Conservation (phyloP, 148 eudicot genomes). For the Heliamphora exappendiculata region DNA sequence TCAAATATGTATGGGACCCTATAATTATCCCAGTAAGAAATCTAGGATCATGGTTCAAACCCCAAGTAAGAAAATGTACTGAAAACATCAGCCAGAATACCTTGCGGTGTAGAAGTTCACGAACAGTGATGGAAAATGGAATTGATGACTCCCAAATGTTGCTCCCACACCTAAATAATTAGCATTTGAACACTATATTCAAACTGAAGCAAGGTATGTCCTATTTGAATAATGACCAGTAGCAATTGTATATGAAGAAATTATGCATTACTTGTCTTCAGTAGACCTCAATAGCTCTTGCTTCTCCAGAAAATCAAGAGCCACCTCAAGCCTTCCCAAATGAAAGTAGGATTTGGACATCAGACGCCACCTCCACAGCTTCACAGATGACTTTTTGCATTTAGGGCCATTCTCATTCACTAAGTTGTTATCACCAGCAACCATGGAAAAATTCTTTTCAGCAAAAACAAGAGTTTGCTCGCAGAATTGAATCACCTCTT, state of each 20-base stretch:
- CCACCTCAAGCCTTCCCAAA: constrained; percentile 74
- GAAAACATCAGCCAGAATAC: constrained; percentile 25
- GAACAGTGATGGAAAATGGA: constrained; percentile 48
- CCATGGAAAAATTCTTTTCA: constrained; percentile 44
- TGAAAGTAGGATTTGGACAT: constrained; percentile 64
- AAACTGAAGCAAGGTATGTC: neutral
- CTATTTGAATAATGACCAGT: neutral
- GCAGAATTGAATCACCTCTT: constrained; percentile 69
- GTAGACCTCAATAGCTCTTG: constrained; percentile 35
- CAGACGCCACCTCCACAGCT: constrained; percentile 58
- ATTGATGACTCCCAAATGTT: constrained; percentile 30
- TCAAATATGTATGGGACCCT: too few species aligned
- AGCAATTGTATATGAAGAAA: neutral
- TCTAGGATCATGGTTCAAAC: constrained; percentile 5
- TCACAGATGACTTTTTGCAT: constrained; percentile 17
- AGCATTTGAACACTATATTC: constrained; percentile 8
- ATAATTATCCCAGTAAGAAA: too few species aligned
- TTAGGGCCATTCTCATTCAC: constrained; percentile 19
- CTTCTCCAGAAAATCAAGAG: constrained; percentile 61
- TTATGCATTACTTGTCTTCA: constrained; percentile 26
- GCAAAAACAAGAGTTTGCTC: constrained; percentile 66
- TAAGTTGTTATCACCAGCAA: constrained; percentile 14
- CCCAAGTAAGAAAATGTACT: neutral
- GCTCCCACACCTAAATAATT: constrained; percentile 29
- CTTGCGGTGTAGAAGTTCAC: constrained; percentile 57